phyloP scores from a whole-genome alignment of 1,284 basidiomycete genomes.

The Sanghuangporus baumii region DNA sequence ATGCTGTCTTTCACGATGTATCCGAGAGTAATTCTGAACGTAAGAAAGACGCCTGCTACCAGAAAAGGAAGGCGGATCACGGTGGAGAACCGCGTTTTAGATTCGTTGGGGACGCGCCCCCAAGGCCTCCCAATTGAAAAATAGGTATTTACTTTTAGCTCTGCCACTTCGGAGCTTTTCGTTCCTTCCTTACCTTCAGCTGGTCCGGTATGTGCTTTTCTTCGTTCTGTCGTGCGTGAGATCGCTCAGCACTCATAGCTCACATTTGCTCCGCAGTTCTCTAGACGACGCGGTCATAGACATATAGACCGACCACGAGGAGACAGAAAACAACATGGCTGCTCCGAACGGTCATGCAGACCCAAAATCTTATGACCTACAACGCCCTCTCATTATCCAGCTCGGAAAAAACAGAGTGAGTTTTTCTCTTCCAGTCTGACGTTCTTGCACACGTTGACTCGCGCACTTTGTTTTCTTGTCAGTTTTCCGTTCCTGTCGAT shows the following conservation, averaged over 20 bases:
- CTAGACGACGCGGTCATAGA: constrained; percentile 3
- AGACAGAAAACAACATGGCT: constrained; percentile 3
- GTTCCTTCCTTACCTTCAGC: neutral
- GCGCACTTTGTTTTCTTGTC: constrained; percentile 5
- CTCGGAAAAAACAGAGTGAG: constrained; percentile 59
- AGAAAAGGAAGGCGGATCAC: neutral
- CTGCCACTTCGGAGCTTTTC: neutral
- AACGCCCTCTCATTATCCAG: constrained; percentile 59
- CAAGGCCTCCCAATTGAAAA: neutral
- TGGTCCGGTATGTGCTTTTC: neutral
- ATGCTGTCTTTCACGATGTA: neutral
- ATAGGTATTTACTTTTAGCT: neutral
- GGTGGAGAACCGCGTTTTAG: neutral
- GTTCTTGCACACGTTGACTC: neutral
- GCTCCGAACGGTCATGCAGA: constrained; percentile 17
- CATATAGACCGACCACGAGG: constrained; percentile 7
- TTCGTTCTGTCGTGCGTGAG: neutral
- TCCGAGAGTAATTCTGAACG: neutral
- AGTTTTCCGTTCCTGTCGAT: constrained; percentile 80
- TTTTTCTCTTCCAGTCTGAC: constrained; percentile 23
- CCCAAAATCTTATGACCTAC: neutral
- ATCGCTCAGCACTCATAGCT: neutral
- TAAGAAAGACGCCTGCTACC: neutral
- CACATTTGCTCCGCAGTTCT: neutral
- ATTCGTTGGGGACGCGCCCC: constrained; percentile 1